Percentiles rank a stretch among this genome's conserved stretches.
Conservation (phyloP, 176 grass and related monocot species). For the Rhynchospora pubera region DNA sequence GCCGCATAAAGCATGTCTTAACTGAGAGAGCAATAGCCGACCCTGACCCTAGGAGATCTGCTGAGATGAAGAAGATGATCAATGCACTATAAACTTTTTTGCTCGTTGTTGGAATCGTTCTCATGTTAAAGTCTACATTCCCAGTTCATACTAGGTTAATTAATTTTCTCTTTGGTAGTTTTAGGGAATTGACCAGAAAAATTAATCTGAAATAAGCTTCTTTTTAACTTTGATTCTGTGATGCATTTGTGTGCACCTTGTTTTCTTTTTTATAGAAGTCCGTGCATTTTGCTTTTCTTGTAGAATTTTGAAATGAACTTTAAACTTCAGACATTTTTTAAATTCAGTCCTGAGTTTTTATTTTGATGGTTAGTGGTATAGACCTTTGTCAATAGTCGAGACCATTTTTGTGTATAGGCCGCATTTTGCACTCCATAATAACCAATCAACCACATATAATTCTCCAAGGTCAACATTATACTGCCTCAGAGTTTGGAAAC, state of each 20-base stretch:
- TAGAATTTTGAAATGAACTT: neutral
- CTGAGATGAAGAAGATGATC: slow-evolving; percentile 97
- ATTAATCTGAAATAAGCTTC: neutral
- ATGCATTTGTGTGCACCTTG: neutral
- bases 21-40: slow-evolving; percentile 88
- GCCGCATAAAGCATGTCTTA: slow-evolving; percentile 93
- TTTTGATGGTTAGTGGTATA: neutral
- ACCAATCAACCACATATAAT: no score
- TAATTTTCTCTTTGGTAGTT: neutral
- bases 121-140: neutral
- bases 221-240: neutral
- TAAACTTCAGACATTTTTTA: neutral
- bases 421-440: neutral
- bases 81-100: slow-evolving; percentile 43
- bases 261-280: neutral
- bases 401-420: neutral
- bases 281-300: neutral
- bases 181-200: slow-evolving; percentile 2
- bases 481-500: no score
- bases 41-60: slow-evolving; percentile 63
- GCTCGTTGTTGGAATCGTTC: neutral
- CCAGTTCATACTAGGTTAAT: neutral
- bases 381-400: neutral
- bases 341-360: neutral
- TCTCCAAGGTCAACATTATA: no score